Evolutionary conservation across 495 filamentous ascomycete species (phyloP).

Genomic region (Thozetella sp.): DNA sequence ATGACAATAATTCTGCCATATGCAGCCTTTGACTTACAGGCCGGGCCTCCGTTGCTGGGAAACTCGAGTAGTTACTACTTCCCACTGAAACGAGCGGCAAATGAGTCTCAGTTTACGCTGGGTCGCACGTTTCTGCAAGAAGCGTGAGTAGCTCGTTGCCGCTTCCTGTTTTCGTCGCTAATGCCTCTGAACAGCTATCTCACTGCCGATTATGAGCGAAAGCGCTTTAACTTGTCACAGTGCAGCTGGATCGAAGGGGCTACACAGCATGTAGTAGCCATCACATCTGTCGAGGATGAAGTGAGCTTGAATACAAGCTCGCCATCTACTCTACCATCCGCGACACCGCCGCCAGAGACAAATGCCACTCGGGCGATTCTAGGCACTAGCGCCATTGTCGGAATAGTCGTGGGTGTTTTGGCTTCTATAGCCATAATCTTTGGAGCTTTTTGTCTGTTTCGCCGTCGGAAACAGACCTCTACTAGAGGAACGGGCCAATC

Average conservation of each 20-base stretch:
- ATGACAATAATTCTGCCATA: constrained; percentile 56
- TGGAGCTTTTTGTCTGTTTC: neutral
- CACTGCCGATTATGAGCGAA: constrained; percentile 45
- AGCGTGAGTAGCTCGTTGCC: constrained; percentile 25
- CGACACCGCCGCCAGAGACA: neutral
- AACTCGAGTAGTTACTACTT: constrained; percentile 44
- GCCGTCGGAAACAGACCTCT: too few relatives aligned
- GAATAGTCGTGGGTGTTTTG: neutral
- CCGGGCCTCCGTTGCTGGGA: constrained; percentile 35
- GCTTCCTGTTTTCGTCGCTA: neutral
- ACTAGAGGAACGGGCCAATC: neutral
- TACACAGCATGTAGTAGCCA: constrained; percentile 31
- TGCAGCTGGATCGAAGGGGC: constrained; percentile 34
- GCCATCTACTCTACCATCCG: neutral
- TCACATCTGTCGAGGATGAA: constrained; percentile 11
- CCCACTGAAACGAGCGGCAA: constrained; percentile 48
- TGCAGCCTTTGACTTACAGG: constrained; percentile 49
- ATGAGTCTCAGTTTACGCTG: constrained; percentile 54
- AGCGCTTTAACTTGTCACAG: constrained; percentile 46
- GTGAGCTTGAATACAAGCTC: neutral
- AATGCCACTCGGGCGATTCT: neutral
- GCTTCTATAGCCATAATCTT: neutral
- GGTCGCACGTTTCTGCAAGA: constrained; percentile 61
- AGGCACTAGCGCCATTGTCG: neutral
- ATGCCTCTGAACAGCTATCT: constrained; percentile 31